Evolutionary conservation across 805 yeast genomes (phyloP).

Genomic region (Barnettozyma pratensis): DNA sequence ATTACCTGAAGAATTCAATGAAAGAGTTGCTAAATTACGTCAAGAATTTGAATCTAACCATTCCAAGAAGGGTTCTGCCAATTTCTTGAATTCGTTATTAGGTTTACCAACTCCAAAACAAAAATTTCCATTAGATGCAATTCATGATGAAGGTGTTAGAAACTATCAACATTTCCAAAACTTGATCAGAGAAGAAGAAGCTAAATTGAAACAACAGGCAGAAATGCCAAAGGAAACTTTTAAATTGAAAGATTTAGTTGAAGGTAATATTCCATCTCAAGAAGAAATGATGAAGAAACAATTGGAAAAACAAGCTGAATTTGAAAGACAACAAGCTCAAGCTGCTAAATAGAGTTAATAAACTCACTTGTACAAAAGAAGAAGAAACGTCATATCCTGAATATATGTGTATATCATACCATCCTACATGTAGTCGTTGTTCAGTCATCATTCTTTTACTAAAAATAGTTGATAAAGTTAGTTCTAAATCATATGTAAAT

Average conservation of each 20-base stretch:
- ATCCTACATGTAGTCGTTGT: no score
- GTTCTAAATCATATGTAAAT: no score
- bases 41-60: conserved; percentile 60
- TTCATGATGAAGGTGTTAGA: conserved; percentile 89
- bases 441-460: not conserved
- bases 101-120: conserved; percentile 52
- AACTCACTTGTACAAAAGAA: not conserved
- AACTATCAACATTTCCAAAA: conserved; percentile 80
- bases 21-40: conserved; percentile 74
- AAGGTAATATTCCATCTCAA: conserved; percentile 76
- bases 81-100: conserved; percentile 54
- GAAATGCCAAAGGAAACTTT: conserved; percentile 77
- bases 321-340: conserved; percentile 20
- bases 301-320: conserved; percentile 37
- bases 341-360: conserved; percentile 2
- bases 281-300: conserved; percentile 51
- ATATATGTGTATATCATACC: no score
- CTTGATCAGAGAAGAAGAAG: conserved; percentile 80
- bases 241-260: conserved; percentile 78
- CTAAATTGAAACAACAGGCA: conserved; percentile 54
- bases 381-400: no score
- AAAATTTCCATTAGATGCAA: conserved; percentile 70
- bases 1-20: conserved; percentile 73
- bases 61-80: conserved; percentile 35
- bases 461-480: no score